Evolutionary conservation across 2,329 filamentous ascomycete genomes (phyloP).

Genomic region (Fusarium subtropicale): DNA sequence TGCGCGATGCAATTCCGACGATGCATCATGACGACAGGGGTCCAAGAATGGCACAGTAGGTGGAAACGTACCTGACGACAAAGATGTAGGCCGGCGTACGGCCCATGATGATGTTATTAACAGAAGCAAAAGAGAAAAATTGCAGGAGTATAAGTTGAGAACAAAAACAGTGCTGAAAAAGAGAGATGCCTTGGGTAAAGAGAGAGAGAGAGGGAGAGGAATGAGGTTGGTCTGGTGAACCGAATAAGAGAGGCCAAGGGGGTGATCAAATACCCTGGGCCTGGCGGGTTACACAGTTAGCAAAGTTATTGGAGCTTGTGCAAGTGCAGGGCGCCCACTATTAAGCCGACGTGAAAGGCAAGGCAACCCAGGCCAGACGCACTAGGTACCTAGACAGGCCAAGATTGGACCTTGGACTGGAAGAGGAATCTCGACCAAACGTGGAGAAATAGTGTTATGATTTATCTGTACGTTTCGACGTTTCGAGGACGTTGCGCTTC

Average conservation of each 20-base stretch:
- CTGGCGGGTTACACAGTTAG: slow-evolving; percentile 30
- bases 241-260: slow-evolving; percentile 37
- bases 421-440: not conserved
- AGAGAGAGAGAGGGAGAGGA: slow-evolving; percentile 19
- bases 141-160: slow-evolving; percentile 6
- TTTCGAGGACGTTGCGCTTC: not conserved
- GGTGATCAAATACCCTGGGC: slow-evolving; percentile 39
- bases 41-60: slow-evolving; percentile 21
- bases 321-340: slow-evolving; percentile 34
- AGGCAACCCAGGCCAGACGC: not conserved
- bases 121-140: slow-evolving; percentile 9
- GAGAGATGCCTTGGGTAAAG: slow-evolving; percentile 12
- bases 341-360: slow-evolving; percentile 17
- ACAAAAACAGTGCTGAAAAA: not conserved
- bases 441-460: not conserved
- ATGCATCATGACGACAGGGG: slow-evolving; percentile 43
- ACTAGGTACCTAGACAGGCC: not conserved
- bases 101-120: slow-evolving; percentile 51
- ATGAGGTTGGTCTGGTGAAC: slow-evolving; percentile 29
- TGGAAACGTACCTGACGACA: slow-evolving; percentile 55
- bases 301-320: slow-evolving; percentile 30
- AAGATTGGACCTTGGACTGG: not conserved
- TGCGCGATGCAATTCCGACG: slow-evolving; percentile 36
- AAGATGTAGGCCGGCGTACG: slow-evolving; percentile 58
- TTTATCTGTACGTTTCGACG: not conserved